phyloP scores from a whole-genome alignment of 2,329 filamentous ascomycete species.

The Alternaria conjuncta region DNA sequence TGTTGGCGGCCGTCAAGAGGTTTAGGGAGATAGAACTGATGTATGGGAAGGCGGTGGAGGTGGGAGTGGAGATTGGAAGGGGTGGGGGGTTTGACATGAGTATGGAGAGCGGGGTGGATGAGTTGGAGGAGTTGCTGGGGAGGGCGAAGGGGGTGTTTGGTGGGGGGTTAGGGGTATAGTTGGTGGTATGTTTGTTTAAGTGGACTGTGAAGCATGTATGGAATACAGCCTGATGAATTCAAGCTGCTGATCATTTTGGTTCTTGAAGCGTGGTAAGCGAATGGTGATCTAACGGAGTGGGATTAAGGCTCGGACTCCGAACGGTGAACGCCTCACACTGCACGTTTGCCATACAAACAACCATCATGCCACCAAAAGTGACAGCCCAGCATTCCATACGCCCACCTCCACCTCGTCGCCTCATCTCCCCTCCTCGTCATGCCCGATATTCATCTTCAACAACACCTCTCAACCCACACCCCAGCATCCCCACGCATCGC shows the following conservation, averaged over 20 bases:
- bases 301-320: background rate
- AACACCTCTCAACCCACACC: background rate
- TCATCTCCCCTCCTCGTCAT: background rate
- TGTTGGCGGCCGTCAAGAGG: rapidly evolving
- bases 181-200: too few relatives aligned
- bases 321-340: background rate
- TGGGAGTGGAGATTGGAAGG: background rate
- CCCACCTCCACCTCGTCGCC: background rate
- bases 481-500: background rate
- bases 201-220: too few relatives aligned
- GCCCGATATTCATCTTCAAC: background rate
- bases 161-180: background rate
- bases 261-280: too few relatives aligned
- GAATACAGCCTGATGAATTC: too few relatives aligned
- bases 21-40: background rate
- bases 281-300: too few relatives aligned
- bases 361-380: background rate
- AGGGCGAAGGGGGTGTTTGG: background rate
- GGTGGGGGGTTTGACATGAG: background rate
- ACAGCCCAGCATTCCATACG: background rate
- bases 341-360: background rate
- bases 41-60: background rate
- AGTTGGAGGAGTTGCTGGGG: background rate
- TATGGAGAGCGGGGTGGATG: background rate
- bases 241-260: too few relatives aligned